phyloP scores from a whole-genome alignment of 2,329 filamentous ascomycete genomes.

The Aspergillus vadensis region DNA sequence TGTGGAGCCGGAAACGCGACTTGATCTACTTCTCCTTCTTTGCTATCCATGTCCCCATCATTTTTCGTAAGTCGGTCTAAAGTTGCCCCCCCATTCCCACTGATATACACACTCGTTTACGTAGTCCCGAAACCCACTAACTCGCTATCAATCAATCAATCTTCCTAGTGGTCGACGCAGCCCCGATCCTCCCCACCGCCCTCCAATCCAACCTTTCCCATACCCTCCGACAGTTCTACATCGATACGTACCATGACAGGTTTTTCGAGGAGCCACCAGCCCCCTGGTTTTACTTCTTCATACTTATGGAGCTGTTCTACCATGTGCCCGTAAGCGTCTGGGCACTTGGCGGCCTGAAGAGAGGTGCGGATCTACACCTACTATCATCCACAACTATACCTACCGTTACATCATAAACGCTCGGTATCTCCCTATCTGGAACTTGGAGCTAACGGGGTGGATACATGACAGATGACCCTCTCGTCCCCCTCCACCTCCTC shows the following conservation, averaged over 20 bases:
- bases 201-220: constrained; percentile 54
- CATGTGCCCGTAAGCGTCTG: constrained; percentile 64
- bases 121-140: background rate
- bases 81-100: background rate
- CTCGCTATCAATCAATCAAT: background rate
- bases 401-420: constrained; percentile 2
- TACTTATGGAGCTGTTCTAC: constrained; percentile 61
- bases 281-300: constrained; percentile 60
- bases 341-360: constrained; percentile 58
- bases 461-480: constrained; percentile 52
- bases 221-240: constrained; percentile 58
- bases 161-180: constrained; percentile 60
- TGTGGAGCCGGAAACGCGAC: constrained; percentile 41
- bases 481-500: constrained; percentile 61
- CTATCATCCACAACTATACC: background rate
- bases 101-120: background rate
- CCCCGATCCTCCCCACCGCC: constrained; percentile 57
- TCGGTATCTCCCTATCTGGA: background rate
- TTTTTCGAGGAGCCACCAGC: constrained; percentile 61
- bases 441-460: background rate
- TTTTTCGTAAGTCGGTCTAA: constrained; percentile 53
- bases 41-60: constrained; percentile 61
- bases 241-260: constrained; percentile 62
- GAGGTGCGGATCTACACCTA: constrained; percentile 41
- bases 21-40: constrained; percentile 60